Evolutionary conservation across 345 rosid species (phyloP), one percentile per base, ranked within the genome.

Genomic region (Hypericum perforatum): DNA sequence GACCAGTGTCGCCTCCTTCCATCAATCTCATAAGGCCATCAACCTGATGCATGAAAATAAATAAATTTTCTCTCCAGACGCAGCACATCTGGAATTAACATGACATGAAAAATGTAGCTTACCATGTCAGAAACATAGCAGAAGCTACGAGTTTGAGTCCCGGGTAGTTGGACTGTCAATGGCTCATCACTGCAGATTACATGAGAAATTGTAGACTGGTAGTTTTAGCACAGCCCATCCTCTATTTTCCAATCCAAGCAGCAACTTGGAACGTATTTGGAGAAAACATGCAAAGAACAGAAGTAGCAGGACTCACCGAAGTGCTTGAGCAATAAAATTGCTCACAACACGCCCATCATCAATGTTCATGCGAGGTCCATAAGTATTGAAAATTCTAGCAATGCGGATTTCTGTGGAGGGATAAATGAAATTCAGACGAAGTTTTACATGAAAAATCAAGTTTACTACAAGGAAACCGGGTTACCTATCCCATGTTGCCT

Each of bases 261-360:
- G 50, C 15, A n/a, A 6, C 15, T 13, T 13, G 15, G 8, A 32
- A 10, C 22, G 5, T 46, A 9, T 46, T 16, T 13, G 22, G 10
- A 14, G 9, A 43, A 42, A 9, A 7, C n/a, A 13, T 12, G 7
- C 29, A 39, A 15, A 13, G 53, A 2, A 49, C 29, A 49, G 32
- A 22, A 22, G 32, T 1, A 22, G 32, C 32, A 43, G 54, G 41
- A 61, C 57, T 65, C 62, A 92, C 98, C 97, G 74, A n/a, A 92
- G 81, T 57, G 98, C 97, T 77, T 88, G 98, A 59, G 98, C 98
- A 44, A 92, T 92, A 83, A 92, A 92, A 66, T 92, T 92, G 86
- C 98, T 92, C 62, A 92, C 98, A 12, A 92, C 98, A 67, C 98
- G 97, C 6, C 98, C 98, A 74, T 92, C 98, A 63, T 92, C 98